Base-by-base conservation (phyloP, 768 basidiomycete genomes). In the Trametes cubensis region DNA sequence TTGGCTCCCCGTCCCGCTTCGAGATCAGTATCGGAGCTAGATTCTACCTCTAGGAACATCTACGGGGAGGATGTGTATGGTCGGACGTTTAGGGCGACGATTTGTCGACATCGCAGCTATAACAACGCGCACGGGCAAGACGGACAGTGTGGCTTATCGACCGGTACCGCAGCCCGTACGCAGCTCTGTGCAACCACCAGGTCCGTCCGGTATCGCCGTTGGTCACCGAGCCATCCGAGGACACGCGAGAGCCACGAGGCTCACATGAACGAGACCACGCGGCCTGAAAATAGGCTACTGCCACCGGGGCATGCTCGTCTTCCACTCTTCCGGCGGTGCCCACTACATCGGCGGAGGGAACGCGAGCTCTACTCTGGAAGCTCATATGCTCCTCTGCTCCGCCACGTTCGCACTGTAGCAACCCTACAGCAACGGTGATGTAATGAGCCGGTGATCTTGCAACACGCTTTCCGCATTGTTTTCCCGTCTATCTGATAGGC, bases 181-280 rank as follows among this genome's bases (percentile, higher is more conserved):
- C 25, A n/a, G 15, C 41, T 30, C 8, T 30, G 41, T 20, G 56
- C 34, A 26, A 30, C 44, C 46, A 23, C n/a, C 21, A 14, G 34
- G 4, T 11, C 18, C n/a, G 45, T 52, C 62, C 62, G 62, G 57
- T 48, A 53, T 55, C 52, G 54, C 62, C 62, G 62, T 54, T 38
- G 46, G 53, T 51, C 46, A 55, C 56, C 62, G 62, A 59, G 20
- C 8, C 41, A 41, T 47, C 58, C 57, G 57, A 55, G 42, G 57
- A 42, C 62, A 63, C 62, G 62, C 62, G 62, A 63, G 62, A 58
- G 53, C 62, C 62, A 63, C 62, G 62, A 59, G 62, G 62, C 47
- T 58, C 62, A 55, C 62, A 63, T 59, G 57, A 53, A 11, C 45
- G n/a, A 30, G 38, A 46, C 53, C 53, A 45, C 25, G 51, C 17